These are phyloP conservation scores for Aspergillus oerlinghausenensis DNA, from an alignment of 2,329 filamentous ascomycete genomes.

Conservation along the genomic window DNA sequence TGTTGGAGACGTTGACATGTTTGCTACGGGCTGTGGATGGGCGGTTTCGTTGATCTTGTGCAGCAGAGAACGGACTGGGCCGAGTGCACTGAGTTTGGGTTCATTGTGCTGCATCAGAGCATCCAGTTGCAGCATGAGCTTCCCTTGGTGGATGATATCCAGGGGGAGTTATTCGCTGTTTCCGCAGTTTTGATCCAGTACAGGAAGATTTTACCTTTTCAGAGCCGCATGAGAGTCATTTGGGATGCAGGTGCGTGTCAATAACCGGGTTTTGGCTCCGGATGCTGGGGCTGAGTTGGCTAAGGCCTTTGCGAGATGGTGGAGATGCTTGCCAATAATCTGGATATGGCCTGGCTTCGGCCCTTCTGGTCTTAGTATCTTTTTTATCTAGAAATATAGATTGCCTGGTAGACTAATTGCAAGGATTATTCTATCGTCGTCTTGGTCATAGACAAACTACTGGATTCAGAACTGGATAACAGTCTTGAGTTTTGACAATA, in stretches of 20 bases:
- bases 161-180: not conserved
- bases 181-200: not conserved
- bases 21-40: constrained; percentile 26
- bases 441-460: too few relatives aligned
- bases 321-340: not conserved
- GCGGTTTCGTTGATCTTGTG: constrained; percentile 2
- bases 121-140: not conserved
- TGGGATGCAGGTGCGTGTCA: not conserved
- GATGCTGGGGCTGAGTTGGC: not conserved
- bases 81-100: not conserved
- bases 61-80: not conserved
- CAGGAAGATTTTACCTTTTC: not conserved
- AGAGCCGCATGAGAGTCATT: not conserved
- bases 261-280: not conserved
- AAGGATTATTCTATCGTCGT: too few relatives aligned
- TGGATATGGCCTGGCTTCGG: too few relatives aligned
- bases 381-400: too few relatives aligned
- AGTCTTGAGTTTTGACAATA: too few relatives aligned
- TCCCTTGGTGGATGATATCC: not conserved
- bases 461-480: too few relatives aligned
- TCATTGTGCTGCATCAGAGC: not conserved
- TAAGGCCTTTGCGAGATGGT: not conserved
- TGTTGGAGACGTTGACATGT: constrained; percentile 37
- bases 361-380: too few relatives aligned
- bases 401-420: too few relatives aligned